These are phyloP conservation scores for Sphaerobolus stellatus DNA, from an alignment of 1,284 basidiomycete species.

Conservation along the genomic window DNA sequence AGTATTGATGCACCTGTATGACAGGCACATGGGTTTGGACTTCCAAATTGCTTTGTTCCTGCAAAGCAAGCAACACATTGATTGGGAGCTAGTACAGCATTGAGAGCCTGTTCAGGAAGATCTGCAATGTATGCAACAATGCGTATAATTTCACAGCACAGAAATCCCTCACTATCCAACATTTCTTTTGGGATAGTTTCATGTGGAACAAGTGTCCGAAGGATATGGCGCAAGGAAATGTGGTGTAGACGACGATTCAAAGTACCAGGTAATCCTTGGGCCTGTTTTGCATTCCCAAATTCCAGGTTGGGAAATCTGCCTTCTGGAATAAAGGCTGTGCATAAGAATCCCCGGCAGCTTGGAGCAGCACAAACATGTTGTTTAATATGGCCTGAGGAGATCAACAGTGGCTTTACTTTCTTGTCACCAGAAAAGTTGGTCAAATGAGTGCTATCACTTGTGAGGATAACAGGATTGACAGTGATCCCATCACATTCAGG, in stretches of 20 bases:
- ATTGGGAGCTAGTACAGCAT: background rate
- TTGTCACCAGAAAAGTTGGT: constrained; percentile 7
- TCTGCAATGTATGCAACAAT: background rate
- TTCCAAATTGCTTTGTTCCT: background rate
- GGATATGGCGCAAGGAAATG: background rate
- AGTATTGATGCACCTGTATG: background rate
- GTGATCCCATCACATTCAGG: constrained; percentile 1
- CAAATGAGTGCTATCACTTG: background rate
- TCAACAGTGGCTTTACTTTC: constrained; percentile 3
- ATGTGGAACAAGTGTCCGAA: background rate
- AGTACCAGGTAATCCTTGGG: background rate
- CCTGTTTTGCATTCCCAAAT: background rate
- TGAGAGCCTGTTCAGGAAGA: constrained; percentile 1
- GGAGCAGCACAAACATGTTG: background rate
- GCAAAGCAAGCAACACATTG: background rate
- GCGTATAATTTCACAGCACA: background rate
- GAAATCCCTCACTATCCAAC: constrained; percentile 2
- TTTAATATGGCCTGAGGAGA: background rate
- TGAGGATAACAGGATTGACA: background rate
- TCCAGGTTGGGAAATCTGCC: constrained; percentile 1
- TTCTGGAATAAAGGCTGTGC: background rate
- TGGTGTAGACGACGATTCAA: background rate
- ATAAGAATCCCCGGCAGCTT: background rate
- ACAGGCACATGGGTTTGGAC: background rate
- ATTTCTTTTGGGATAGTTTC: background rate